These are phyloP conservation scores for Plasmodium chabaudi DNA, from an alignment of 169 alveolate species.

Conservation along the genomic window DNA sequence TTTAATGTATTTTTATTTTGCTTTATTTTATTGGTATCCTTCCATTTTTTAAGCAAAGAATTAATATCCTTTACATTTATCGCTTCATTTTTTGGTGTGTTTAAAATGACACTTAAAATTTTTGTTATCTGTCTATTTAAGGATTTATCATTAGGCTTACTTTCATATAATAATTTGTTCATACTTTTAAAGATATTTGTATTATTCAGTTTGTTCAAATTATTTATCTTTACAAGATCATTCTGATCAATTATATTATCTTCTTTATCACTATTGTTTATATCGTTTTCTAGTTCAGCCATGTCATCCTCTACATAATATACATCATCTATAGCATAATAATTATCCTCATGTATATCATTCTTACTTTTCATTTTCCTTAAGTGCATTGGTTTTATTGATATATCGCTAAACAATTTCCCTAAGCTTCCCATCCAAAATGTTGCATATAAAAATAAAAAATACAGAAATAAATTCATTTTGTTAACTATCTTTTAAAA, in stretches of 20 bases:
- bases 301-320: neutral
- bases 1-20: neutral
- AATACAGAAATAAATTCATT: too few relatives aligned
- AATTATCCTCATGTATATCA: neutral
- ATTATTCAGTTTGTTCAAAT: conserved; percentile 12
- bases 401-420: neutral
- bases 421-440: neutral
- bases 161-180: conserved; percentile 17
- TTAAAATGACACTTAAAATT: conserved; percentile 51
- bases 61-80: conserved; percentile 60
- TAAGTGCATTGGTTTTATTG: neutral
- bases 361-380: neutral
- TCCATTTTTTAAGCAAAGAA: conserved; percentile 53
- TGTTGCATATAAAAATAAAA: too few relatives aligned
- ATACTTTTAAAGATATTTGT: conserved; percentile 13
- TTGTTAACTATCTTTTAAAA: too few relatives aligned
- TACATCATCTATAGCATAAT: neutral
- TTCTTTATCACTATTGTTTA: neutral
- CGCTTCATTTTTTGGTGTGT: conserved; percentile 32
- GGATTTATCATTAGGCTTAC: neutral
- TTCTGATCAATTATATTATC: conserved; percentile 9
- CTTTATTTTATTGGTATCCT: conserved; percentile 22
- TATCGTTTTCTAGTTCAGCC: neutral
- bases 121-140: conserved; percentile 12
- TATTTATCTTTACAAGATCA: conserved; percentile 35